phyloP scores from a whole-genome alignment of 1,139 yeast species.

The Magnusiomyces starmeri region DNA sequence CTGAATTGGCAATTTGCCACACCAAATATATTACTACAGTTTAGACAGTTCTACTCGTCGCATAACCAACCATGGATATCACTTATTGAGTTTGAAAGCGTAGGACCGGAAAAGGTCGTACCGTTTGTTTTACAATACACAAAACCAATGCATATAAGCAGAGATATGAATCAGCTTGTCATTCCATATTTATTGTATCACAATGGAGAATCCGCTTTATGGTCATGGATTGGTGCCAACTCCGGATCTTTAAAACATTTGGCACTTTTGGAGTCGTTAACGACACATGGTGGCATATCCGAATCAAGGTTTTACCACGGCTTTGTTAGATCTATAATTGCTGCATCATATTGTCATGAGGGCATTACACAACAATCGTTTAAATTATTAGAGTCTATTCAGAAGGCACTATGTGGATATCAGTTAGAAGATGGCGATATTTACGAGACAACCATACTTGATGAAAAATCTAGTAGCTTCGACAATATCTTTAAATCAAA shows the following conservation, averaged over 20 bases:
- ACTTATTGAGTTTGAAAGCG: conserved; percentile 4
- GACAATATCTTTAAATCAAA: neutral
- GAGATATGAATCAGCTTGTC: conserved; percentile 2
- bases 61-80: conserved; percentile 10
- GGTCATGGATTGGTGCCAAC: conserved; percentile 5
- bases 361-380: neutral
- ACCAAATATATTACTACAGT: neutral
- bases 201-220: neutral
- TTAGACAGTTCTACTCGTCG: conserved; percentile 1
- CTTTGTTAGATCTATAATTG: neutral
- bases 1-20: neutral
- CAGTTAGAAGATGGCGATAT: too few relatives aligned
- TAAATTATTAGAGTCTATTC: neutral
- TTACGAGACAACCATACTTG: neutral
- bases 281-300: neutral
- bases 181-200: neutral
- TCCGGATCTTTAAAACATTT: neutral
- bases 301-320: neutral
- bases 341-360: neutral
- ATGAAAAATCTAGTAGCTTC: neutral
- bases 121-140: conserved; percentile 5
- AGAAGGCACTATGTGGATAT: neutral
- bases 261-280: neutral
- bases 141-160: neutral
- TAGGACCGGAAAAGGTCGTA: neutral